A percentile compares a stretch with the other conserved stretches of the same genome.
Conservation (phyloP, 179 eudicot genomes). For the Monotropa hypopitys region DNA sequence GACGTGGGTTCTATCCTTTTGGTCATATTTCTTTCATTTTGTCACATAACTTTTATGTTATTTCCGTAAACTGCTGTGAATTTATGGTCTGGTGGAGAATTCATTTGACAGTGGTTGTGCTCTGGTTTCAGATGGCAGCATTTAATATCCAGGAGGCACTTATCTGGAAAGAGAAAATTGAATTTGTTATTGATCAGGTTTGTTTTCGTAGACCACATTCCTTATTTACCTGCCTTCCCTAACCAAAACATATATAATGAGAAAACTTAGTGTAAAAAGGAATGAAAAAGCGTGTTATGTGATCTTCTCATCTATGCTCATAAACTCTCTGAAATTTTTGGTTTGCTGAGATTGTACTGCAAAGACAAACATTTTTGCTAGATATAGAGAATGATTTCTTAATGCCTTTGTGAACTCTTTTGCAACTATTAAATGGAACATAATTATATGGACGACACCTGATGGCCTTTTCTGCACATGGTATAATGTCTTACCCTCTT, state of each 20-base stretch:
- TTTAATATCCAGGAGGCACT: constrained; percentile 98
- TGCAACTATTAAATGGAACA: neutral
- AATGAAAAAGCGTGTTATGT: neutral
- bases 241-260: neutral
- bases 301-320: neutral
- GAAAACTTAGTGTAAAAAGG: neutral
- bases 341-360: neutral
- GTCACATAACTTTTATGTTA: neutral
- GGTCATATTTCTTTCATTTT: neutral
- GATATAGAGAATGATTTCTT: neutral
- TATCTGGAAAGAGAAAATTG: constrained; percentile 94
- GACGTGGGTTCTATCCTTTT: neutral
- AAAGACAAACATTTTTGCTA: neutral
- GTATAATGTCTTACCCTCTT: neutral
- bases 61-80: neutral
- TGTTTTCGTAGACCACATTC: neutral
- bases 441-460: neutral
- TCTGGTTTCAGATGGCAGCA: constrained; percentile 68
- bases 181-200: constrained; percentile 96
- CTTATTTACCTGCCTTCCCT: neutral
- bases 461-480: neutral
- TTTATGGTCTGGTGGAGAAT: neutral
- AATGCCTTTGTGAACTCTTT: neutral
- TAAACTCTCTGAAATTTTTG: neutral
- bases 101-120: neutral